Evolutionary conservation across 208 protist species (phyloP), one percentile per base, ranked within the genome.

Genomic region (Vickermania spadyakhi): DNA sequence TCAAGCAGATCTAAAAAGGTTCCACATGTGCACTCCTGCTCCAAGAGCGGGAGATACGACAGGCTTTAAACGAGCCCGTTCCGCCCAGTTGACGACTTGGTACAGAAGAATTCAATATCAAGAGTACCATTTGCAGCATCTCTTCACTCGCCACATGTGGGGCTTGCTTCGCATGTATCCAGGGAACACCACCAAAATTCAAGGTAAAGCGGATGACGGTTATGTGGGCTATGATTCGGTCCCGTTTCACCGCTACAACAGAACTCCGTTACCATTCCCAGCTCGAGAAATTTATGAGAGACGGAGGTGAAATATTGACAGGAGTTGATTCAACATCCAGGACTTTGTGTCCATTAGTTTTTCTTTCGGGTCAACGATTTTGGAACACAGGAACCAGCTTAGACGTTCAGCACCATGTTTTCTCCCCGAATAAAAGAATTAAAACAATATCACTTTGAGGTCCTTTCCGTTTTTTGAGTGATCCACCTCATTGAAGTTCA

Each of bases 61-160:
- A 21, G 88, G 88, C 4, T 94, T 89, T 79, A 91, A 91, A 59
- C 81, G 83, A 21, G 76, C 80, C 0, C 78, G 88, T 26, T 66
- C 71, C 23, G 75, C 75, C 31, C 88, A 94, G 73, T 51, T 94
- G 42, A 78, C 66, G 25, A 91, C 85, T 52, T 94, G 88, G 88
- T 89, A 94, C 61, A 75, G 84, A 25, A 81, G 88, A 31, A 92
- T 91, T 62, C 84, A 92, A 70, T 94, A 94, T 68, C 88, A 94
- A 75, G 88, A 94, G 70, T 94, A 90, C 66, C 73, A 91, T 60
- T 61, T 94, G 57, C 88, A 94, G 73, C 88, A 94, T 64, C 72
- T 94, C 56, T 94, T 91, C 62, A 87, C 84, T 45, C 81, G 84
- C 0, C 85, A 91, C 75, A 81, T 81, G 59, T 94, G 84, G 83